A percentile compares a stretch with the other conserved stretches of the same genome.
Conservation (phyloP, 129 eudicot genomes). For the Erigeron canadensis region DNA sequence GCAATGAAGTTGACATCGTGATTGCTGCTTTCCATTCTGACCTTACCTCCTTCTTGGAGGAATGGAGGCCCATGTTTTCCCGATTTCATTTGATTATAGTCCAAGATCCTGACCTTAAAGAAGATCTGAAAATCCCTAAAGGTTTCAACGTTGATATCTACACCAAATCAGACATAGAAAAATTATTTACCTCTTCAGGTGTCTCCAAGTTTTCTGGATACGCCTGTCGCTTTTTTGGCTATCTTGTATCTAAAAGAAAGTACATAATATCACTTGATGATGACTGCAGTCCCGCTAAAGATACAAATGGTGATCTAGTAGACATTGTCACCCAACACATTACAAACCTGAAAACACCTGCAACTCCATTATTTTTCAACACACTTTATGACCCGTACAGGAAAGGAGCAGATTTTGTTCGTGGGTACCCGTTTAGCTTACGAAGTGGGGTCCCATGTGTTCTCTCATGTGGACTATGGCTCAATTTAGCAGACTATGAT, state of each 20-base stretch:
- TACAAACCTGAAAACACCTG: constrained; percentile 76
- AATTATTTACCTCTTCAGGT: constrained; percentile 36
- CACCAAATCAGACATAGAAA: constrained; percentile 62
- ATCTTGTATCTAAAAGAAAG: constrained; percentile 72
- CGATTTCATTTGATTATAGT: constrained; percentile 85
- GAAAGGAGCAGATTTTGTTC: constrained; percentile 87
- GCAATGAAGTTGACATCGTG: constrained; percentile 84
- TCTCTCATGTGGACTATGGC: constrained; percentile 87
- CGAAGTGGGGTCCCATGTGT: constrained; percentile 73
- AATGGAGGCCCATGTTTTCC: constrained; percentile 77
- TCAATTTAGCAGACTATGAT: constrained; percentile 86
- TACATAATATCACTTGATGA: constrained; percentile 80
- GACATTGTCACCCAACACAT: constrained; percentile 74
- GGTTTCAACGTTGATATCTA: constrained; percentile 63
- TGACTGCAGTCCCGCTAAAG: constrained; percentile 81
- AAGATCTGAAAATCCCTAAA: constrained; percentile 50
- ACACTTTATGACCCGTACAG: constrained; percentile 88
- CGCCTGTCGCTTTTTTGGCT: constrained; percentile 86
- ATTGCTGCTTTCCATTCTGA: constrained; percentile 78
- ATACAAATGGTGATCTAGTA: constrained; percentile 48
- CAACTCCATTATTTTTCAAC: constrained; percentile 92
- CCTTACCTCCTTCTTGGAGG: constrained; percentile 87
- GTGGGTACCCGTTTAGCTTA: constrained; percentile 96
- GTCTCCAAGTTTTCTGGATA: constrained; percentile 74
- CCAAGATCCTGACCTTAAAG: constrained; percentile 85